Evolutionary conservation across 2,329 filamentous ascomycete genomes (phyloP).

Genomic region (Zymoseptoria ardabiliae): DNA sequence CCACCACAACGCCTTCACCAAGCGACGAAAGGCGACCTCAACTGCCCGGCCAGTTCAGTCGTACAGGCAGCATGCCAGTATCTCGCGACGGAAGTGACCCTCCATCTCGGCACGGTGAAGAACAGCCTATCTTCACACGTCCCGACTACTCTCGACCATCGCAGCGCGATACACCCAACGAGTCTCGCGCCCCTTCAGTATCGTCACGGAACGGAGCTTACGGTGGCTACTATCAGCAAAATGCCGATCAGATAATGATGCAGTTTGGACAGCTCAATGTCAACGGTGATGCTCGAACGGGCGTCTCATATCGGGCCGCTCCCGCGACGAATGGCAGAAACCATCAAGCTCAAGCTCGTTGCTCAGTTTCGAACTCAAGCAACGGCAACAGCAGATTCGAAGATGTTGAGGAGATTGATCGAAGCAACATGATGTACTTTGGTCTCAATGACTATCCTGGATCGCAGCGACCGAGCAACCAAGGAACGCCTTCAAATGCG

Average conservation of each 20-base stretch:
- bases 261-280: conserved; percentile 26
- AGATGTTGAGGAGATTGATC: conserved; percentile 17
- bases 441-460: conserved; percentile 29
- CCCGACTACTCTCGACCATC: conserved; percentile 15
- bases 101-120: conserved; percentile 46
- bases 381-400: conserved; percentile 4
- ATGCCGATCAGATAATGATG: conserved; percentile 33
- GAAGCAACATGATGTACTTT: conserved; percentile 25
- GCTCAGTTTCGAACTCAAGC: neutral
- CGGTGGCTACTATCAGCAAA: conserved; percentile 33
- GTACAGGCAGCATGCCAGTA: conserved; percentile 36
- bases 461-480: conserved; percentile 20
- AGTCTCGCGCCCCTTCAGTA: conserved; percentile 38
- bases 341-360: neutral
- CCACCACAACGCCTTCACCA: conserved; percentile 32
- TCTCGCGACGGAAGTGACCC: conserved; percentile 52
- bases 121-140: conserved; percentile 29
- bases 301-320: conserved; percentile 11
- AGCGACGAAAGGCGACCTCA: conserved; percentile 36
- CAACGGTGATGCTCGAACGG: conserved; percentile 13
- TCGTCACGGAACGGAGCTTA: conserved; percentile 37
- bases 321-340: conserved; percentile 5
- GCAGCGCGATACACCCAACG: conserved; percentile 16
- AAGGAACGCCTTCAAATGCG: conserved; percentile 3
- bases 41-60: conserved; percentile 39